Evolutionary conservation across 2,329 filamentous ascomycete species (phyloP), one percentile per base, ranked within the genome.

Genomic region (Penicillium oxalicum): DNA sequence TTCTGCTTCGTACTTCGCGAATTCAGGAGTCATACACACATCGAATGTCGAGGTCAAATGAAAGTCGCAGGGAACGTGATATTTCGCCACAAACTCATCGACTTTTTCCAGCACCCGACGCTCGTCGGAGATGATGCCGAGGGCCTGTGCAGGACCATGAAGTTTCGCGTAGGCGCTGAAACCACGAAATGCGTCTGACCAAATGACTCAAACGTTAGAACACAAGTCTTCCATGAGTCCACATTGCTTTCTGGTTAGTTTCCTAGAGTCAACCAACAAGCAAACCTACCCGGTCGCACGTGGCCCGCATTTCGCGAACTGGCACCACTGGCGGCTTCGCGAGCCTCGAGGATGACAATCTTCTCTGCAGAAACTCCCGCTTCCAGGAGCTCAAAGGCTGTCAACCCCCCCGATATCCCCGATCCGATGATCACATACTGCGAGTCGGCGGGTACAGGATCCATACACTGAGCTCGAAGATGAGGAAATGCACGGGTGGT

Each of bases 21-120:
- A 77, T 33, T 74, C 73, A 0, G 61, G 61, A 0, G 73, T 76
- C 60, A 77, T 63, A 54, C 75, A 77, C 7, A 76, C 72, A 48
- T 77, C 74, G 37, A 75, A 74, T 0, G 74, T 77, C 0, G 69
- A 71, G 1, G 72, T 72, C 2, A 69, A 59, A 44, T 74, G 62
- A 58, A 77, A 76, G 48, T 77, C 74, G 48, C 74, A 76, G 6
- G 62, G 60, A 0, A 76, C 67, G 2, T 66, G 54, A 49, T 77
- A 63, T 26, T 66, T 59, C 27, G 61, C 61, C 3, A 75, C 68
- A 51, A 77, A 77, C 2, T 66, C 60, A 9, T 68, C 63, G 6
- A 77, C 62, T 28, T 52, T 63, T 12, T 73, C 54, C 9, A 73
- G 60, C 1, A 74, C 73, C 4, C 68, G 54, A 11, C 68, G 66